Conservation (phyloP, 495 filamentous ascomycete species). For the Oidiodendron maius region DNA sequence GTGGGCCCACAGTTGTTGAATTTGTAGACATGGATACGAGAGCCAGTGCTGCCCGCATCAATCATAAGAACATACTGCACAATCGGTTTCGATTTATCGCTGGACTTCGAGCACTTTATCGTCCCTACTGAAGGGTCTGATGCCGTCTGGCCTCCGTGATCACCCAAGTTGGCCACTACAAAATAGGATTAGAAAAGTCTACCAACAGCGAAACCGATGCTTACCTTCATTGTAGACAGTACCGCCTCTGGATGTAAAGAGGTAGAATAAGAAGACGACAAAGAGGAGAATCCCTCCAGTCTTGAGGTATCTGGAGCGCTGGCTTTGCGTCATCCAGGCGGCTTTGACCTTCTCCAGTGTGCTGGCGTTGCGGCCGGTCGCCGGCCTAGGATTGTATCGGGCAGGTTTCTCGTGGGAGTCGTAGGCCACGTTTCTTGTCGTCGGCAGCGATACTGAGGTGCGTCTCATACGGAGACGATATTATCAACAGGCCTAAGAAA, state of each 20-base stretch:
- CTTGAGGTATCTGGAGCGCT: constrained; percentile 76
- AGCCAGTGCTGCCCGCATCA: constrained; percentile 95
- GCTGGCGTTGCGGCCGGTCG: constrained; percentile 29
- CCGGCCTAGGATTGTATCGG: constrained; percentile 36
- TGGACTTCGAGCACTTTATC: constrained; percentile 73
- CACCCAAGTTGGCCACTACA: constrained; percentile 6
- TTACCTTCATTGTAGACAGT: constrained; percentile 38
- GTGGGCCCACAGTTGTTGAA: constrained; percentile 98
- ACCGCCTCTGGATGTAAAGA: constrained; percentile 51
- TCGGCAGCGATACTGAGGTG: constrained; percentile 53
- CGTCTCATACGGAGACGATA: constrained; percentile 42
- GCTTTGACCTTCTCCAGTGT: constrained; percentile 43
- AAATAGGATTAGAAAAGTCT: not conserved
- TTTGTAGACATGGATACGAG: constrained; percentile 94
- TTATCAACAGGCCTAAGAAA: too few relatives aligned
- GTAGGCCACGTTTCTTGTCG: constrained; percentile 43
- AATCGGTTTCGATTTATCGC: constrained; percentile 79
- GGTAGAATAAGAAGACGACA: constrained; percentile 69
- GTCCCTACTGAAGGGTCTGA: constrained; percentile 55
- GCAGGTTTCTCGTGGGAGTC: constrained; percentile 53
- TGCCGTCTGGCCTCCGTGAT: constrained; percentile 41
- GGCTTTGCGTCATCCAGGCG: constrained; percentile 62
- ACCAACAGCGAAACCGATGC: not conserved
- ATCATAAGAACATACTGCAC: constrained; percentile 98
- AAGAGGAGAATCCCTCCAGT: constrained; percentile 71